Percentiles rank a stretch among this genome's conserved stretches.
Evolutionary conservation across 2,329 filamentous ascomycete genomes (phyloP).

Genomic region (Scopulariopsis brevicaulis): DNA sequence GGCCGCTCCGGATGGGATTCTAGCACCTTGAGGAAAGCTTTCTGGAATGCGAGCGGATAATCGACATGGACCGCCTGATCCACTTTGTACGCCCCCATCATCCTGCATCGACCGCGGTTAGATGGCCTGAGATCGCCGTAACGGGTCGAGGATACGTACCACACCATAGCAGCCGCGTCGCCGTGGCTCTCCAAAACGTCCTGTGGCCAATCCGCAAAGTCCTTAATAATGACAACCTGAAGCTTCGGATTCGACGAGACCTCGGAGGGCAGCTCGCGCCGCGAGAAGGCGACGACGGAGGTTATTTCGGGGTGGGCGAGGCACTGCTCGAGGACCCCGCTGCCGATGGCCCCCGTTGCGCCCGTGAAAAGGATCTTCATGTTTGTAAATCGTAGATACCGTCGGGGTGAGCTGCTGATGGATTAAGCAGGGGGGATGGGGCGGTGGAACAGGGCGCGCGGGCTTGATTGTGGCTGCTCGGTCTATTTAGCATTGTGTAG

Average conservation of each 20-base stretch:
- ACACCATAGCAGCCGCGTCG: constrained; percentile 16
- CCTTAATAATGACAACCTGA: constrained; percentile 10
- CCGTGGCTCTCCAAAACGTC: constrained; percentile 12
- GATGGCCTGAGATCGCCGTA: not conserved
- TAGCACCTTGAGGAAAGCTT: not conserved
- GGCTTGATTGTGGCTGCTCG: too few relatives aligned
- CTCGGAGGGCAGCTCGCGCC: constrained; percentile 12
- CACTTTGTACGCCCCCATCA: not conserved
- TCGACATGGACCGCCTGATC: not conserved
- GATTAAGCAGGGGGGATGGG: too few relatives aligned
- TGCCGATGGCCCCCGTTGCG: constrained; percentile 20
- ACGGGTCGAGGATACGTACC: constrained; percentile 8
- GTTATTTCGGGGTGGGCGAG: constrained; percentile 18
- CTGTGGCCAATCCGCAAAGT: constrained; percentile 14
- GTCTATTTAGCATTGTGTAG: too few relatives aligned
- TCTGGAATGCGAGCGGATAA: not conserved
- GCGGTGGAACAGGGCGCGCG: too few relatives aligned
- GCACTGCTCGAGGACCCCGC: constrained; percentile 18
- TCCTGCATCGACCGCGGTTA: not conserved
- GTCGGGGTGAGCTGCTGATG: too few relatives aligned
- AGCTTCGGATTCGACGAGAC: constrained; percentile 11
- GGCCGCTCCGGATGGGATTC: not conserved
- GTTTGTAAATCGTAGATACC: not conserved
- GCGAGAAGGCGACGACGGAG: constrained; percentile 18
- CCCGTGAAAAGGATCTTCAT: constrained; percentile 25